Conservation (phyloP, 441 rosid genomes). For the Biscutella auriculata region DNA sequence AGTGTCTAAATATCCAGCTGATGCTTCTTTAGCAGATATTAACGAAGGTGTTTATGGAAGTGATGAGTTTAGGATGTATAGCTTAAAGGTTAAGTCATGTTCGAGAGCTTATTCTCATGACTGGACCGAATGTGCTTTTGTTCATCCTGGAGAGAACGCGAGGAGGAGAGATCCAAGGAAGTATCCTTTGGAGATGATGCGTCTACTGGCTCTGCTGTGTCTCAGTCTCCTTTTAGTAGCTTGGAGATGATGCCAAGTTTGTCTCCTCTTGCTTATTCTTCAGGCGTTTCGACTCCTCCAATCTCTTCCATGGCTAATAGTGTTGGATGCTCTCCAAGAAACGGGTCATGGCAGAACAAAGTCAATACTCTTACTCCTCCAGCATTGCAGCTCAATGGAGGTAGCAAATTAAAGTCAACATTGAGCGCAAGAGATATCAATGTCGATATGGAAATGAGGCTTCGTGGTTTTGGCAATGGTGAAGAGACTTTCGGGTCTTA, state of each 20-base stretch:
- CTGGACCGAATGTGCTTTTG: conserved; percentile 96
- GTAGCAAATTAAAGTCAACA: conserved; percentile 66
- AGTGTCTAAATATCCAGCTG: conserved; percentile 62
- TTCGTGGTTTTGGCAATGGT: conserved; percentile 19
- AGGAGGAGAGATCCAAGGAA: conserved; percentile 92
- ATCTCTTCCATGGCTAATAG: conserved; percentile 54
- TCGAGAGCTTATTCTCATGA: conserved; percentile 94
- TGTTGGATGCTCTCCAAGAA: conserved; percentile 23
- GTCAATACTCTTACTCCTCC: conserved; percentile 56
- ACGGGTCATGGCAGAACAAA: conserved; percentile 75
- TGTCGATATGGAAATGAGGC: conserved; percentile 43
- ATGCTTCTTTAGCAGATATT: conserved; percentile 65
- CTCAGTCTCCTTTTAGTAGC: conserved; percentile 17
- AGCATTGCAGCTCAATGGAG: conserved; percentile 21
- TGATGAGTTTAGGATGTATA: conserved; percentile 87
- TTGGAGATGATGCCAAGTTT: conserved; percentile 49
- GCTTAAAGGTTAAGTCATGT: conserved; percentile 86
- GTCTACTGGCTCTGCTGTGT: conserved; percentile 81
- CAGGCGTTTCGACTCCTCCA: conserved; percentile 55
- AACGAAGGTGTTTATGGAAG: conserved; percentile 69
- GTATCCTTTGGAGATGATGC: conserved; percentile 78
- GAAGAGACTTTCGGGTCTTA: conserved; percentile 59
- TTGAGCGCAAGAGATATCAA: conserved; percentile 60
- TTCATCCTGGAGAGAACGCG: conserved; percentile 93
- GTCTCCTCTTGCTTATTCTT: conserved; percentile 48